Base-by-base conservation (phyloP, 768 basidiomycete species). In the Astraeus odoratus region DNA sequence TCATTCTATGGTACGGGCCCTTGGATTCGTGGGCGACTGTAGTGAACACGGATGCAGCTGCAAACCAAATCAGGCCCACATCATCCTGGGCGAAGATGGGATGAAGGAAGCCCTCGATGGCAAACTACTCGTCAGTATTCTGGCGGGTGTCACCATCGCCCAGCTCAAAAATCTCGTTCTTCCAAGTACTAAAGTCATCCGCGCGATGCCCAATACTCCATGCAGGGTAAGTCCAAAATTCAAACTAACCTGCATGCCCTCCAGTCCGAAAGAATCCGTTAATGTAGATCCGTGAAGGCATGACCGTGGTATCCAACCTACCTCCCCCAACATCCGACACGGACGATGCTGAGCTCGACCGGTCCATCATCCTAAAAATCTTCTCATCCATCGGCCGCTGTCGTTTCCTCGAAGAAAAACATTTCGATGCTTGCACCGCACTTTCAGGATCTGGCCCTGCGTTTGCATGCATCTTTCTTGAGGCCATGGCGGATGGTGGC, bases 131-230 rank as follows among this genome's bases (percentile, higher is more conserved):
- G 88, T 98, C 64, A 97, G 94, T 58, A 96, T 98, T 61, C 82
- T 97, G 25, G 94, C 96, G n/a, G 96, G 96, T 53, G 86, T 96
- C 4, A 97, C 87, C 23, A 86, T 98, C 51, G 51, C 71, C 26
- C 94, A 97, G 63, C 70, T 98, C 29, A 66, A 72, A 36, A 73
- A 65, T 5, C 86, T 85, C 86, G 87, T 93, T 25, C 69, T 70
- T 20, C 73, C 83, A 2, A 73, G 72, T n/a, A 91, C 90, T 34
- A 81, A 78, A 54, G 86, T 97, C 48, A 82, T 98, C 48, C 83
- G 96, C 46, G 89, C 92, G 9, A 99, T 99, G 96, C 94, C 96
- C 52, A 99, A 99, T 60, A 98, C 95, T 2, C 93, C 96, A 16
- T 91, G 88, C 70, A 89, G 89, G 65, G 95, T 93, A 49, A 47